Conservation (phyloP, 805 yeast species). For the Hanseniaspora meyeri region DNA sequence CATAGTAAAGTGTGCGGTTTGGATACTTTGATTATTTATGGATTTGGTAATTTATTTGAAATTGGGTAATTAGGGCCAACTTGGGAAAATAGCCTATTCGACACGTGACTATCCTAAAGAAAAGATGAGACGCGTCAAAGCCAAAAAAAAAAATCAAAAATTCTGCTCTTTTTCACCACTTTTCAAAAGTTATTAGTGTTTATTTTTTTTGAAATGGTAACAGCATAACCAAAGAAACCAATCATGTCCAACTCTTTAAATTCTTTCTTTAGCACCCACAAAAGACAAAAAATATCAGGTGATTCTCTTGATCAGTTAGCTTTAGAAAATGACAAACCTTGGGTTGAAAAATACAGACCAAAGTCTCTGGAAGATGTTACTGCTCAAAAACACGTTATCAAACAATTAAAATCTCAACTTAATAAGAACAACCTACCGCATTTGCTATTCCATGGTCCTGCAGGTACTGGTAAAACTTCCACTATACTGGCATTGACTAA, state of each 20-base stretch:
- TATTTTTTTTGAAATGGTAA: too few relatives aligned
- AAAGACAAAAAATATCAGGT: constrained; percentile 23
- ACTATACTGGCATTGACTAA: constrained; percentile 74
- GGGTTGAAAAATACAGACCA: constrained; percentile 96
- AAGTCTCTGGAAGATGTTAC: constrained; percentile 73
- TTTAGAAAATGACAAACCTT: constrained; percentile 41
- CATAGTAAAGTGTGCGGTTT: neutral
- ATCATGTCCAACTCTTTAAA: constrained; percentile 15
- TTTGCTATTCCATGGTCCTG: constrained; percentile 86
- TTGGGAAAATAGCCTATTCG: too few relatives aligned
- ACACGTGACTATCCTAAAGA: neutral
- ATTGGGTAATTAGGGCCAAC: too few relatives aligned
- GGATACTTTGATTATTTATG: too few relatives aligned
- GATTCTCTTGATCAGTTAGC: constrained; percentile 9
- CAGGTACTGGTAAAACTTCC: constrained; percentile 88
- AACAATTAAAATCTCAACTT: constrained; percentile 66
- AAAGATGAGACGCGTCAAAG: neutral
- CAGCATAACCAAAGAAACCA: neutral
- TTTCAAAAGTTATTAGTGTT: neutral
- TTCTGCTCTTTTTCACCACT: too few relatives aligned
- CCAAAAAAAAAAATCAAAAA: too few relatives aligned
- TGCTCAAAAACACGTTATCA: constrained; percentile 82
- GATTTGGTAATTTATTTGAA: neutral
- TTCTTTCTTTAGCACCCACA: constrained; percentile 20
- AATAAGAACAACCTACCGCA: constrained; percentile 78